A percentile compares a stretch with the other conserved stretches of the same genome.
phyloP scores from a whole-genome alignment of 2,329 filamentous ascomycete genomes.

The Capronia americana region DNA sequence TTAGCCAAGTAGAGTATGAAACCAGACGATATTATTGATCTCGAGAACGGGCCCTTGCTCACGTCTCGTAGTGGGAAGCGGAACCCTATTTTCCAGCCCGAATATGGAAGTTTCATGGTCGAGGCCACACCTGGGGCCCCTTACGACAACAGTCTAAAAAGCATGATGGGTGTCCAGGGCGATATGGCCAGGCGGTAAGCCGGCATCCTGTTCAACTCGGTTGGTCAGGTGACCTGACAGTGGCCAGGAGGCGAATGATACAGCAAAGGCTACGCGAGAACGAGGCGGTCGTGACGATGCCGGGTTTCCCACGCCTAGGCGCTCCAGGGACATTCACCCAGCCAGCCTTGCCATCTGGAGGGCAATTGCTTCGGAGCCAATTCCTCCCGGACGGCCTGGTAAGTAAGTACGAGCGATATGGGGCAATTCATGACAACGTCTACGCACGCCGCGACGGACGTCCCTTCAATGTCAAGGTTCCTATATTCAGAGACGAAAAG shows the following conservation, averaged over 20 bases:
- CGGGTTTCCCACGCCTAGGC: slow-evolving; percentile 92
- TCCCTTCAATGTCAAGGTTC: slow-evolving; percentile 91
- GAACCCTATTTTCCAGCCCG: slow-evolving; percentile 82
- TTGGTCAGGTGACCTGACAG: background rate
- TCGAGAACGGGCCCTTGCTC: background rate
- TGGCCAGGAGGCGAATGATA: slow-evolving; percentile 83
- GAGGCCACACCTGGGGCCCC: slow-evolving; percentile 93
- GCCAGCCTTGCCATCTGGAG: slow-evolving; percentile 71
- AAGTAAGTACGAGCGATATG: slow-evolving; percentile 92
- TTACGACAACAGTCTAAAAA: slow-evolving; percentile 87
- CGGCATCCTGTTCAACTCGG: slow-evolving; percentile 59
- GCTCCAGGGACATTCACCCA: slow-evolving; percentile 79
- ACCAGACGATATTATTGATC: background rate
- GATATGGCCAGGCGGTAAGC: slow-evolving; percentile 92
- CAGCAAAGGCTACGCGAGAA: slow-evolving; percentile 64
- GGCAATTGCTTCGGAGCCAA: slow-evolving; percentile 75
- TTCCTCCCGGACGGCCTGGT: slow-evolving; percentile 91
- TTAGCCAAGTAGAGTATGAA: background rate
- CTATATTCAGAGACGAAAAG: slow-evolving; percentile 83
- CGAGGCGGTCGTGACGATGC: slow-evolving; percentile 61
- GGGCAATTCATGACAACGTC: slow-evolving; percentile 91
- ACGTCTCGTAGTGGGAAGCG: background rate
- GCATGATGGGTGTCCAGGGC: slow-evolving; percentile 87
- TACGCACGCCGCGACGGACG: slow-evolving; percentile 84
- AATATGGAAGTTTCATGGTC: slow-evolving; percentile 97